Percentiles rank a stretch among this genome's conserved stretches.
Conservation (phyloP, 176 grass and related monocot genomes). For the Melocanna baccifera region DNA sequence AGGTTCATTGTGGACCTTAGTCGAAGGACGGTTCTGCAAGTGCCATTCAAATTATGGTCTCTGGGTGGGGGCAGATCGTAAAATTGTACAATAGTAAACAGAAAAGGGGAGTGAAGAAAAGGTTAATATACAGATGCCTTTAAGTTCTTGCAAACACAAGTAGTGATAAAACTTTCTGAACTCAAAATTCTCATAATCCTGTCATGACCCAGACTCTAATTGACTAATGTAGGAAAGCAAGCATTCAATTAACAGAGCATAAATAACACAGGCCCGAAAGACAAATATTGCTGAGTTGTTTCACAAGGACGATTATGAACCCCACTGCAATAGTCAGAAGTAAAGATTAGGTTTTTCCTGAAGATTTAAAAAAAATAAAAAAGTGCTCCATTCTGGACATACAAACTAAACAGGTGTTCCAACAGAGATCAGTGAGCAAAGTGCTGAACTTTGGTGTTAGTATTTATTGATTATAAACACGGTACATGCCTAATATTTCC, state of each 20-base stretch:
- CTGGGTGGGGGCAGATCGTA: background rate
- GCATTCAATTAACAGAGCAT: background rate
- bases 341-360: background rate
- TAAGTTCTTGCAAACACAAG: background rate
- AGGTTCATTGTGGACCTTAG: slow-evolving; percentile 58
- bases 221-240: background rate
- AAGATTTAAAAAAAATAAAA: background rate
- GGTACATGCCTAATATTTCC: background rate
- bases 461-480: background rate
- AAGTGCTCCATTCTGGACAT: background rate
- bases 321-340: background rate
- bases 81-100: background rate
- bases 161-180: background rate
- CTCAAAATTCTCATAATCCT: background rate
- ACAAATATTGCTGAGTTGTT: background rate
- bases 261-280: background rate
- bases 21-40: slow-evolving; percentile 60
- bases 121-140: background rate
- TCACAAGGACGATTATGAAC: background rate
- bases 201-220: background rate
- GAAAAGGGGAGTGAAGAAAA: background rate
- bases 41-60: background rate
- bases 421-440: background rate
- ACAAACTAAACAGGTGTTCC: background rate
- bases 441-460: background rate